phyloP scores from a whole-genome alignment of 805 yeast genomes.

The Limtongia smithiae region DNA sequence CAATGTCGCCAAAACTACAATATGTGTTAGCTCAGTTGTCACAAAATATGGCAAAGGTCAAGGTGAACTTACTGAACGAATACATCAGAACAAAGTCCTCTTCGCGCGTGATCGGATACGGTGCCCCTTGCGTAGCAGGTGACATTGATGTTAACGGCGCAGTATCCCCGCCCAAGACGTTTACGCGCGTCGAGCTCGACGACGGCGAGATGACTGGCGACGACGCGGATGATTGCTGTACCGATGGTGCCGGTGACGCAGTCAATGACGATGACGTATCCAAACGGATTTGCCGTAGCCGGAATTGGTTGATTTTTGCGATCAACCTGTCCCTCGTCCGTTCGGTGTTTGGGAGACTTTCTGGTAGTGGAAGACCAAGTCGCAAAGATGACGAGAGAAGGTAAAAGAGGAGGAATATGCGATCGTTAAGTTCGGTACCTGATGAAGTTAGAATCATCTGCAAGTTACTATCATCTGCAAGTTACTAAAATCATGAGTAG shows the following conservation, averaged over 20 bases:
- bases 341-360: conserved; percentile 70
- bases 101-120: conserved; percentile 41
- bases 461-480: background rate
- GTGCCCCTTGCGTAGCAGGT: no score
- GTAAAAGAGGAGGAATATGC: conserved; percentile 72
- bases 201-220: no score
- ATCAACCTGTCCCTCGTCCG: conserved; percentile 69
- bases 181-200: no score
- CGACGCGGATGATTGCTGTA: background rate
- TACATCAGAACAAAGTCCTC: conserved; percentile 75
- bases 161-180: no score
- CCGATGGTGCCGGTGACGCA: background rate
- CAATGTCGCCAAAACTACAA: conserved; percentile 59
- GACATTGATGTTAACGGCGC: no score
- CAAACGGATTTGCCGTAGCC: conserved; percentile 36
- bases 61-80: conserved; percentile 46
- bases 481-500: no score
- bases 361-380: conserved; percentile 73
- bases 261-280: background rate
- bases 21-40: background rate
- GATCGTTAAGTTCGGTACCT: conserved; percentile 63
- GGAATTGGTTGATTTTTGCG: conserved; percentile 57
- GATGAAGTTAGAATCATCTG: conserved; percentile 40
- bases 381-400: conserved; percentile 70
- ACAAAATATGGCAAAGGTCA: background rate